Evolutionary conservation across 352 stramenopile species (phyloP), one percentile per base, ranked within the genome.

Genomic region (Globisporangium lucens): DNA sequence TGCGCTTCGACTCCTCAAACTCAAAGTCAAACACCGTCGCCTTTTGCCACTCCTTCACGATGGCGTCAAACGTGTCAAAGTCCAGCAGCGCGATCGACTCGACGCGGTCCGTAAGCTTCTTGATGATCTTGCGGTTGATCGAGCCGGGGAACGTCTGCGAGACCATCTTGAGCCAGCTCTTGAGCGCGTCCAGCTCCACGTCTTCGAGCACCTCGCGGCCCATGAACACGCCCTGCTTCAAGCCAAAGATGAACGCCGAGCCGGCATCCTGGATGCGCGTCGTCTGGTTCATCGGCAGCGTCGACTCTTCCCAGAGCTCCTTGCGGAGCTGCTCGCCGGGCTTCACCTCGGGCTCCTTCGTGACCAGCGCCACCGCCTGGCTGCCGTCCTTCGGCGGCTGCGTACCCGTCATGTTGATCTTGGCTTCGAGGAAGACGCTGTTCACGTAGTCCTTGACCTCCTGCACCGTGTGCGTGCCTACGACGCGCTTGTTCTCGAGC

Each of bases 161-260:
- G 1, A 93, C 86, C 63, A 93, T 70, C 43, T 79, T 79, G n/a
- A 94, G 61, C 86, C 86, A 94, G 47, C 78, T 76, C 70, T 91
- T 91, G 30, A 94, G 74, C 13, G 86, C 84, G 62, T 93, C 82
- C 17, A 94, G 77, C 67, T 91, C 84, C 17, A 83, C 80, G 46
- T 93, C 84, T 20, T 93, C 81, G 58, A 94, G 84, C 59, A 87
- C 75, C 51, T 91, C 82, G 43, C 83, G 83, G 2, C 77, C 79
- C 80, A 91, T 90, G 56, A 94, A 94, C 15, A 83, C 76, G 56
- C 84, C 83, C 59, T 92, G 82, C 53, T 89, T 89, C 15, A 94
- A 75, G 2, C 86, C 86, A 56, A 94, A 94, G 29, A 94, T 69
- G 65, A 94, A 94, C 38, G 86, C 82, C 22, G 86, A 90, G 2